phyloP scores from a whole-genome alignment of 2,329 filamentous ascomycete genomes.

The Lecanicillium sp. region DNA sequence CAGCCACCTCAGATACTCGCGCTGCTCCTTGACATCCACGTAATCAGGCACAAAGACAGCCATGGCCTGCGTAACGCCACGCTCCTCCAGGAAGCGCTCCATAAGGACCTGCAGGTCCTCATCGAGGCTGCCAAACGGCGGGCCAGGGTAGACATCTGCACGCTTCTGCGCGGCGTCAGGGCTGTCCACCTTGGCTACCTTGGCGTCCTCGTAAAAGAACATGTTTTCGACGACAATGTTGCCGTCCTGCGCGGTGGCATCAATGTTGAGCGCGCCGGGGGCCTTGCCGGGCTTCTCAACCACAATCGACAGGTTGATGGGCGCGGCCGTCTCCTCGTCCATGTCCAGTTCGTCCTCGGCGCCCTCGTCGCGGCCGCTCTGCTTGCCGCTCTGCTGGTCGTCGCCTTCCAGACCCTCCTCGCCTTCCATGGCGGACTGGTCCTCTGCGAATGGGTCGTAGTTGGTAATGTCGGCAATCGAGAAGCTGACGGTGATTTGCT shows the following conservation, averaged over 20 bases:
- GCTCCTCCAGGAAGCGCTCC: conserved; percentile 90
- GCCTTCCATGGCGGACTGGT: conserved; percentile 30
- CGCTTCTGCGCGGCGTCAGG: conserved; percentile 71
- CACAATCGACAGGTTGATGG: conserved; percentile 75
- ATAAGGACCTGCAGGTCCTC: conserved; percentile 89
- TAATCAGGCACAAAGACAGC: conserved; percentile 92
- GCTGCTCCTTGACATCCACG: conserved; percentile 97
- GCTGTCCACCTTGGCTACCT: conserved; percentile 65
- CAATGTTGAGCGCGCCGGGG: conserved; percentile 71
- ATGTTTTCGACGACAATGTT: conserved; percentile 83
- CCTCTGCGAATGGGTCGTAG: conserved; percentile 26
- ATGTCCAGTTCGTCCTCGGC: conserved; percentile 41
- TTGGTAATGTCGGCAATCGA: conserved; percentile 32
- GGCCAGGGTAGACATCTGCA: conserved; percentile 77
- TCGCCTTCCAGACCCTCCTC: conserved; percentile 30
- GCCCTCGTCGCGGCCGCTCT: conserved; percentile 45
- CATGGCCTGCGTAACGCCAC: conserved; percentile 78
- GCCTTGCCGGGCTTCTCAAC: conserved; percentile 74
- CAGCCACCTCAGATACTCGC: conserved; percentile 90
- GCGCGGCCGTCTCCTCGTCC: conserved; percentile 52
- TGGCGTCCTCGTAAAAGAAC: conserved; percentile 73
- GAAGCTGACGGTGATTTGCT: conserved; percentile 51
- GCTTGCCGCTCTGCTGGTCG: conserved; percentile 43
- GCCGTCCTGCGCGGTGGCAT: conserved; percentile 79
- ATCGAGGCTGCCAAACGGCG: conserved; percentile 88